These are phyloP conservation scores for Capronia coronata DNA, from an alignment of 2,329 filamentous ascomycete species.

Conservation along the genomic window DNA sequence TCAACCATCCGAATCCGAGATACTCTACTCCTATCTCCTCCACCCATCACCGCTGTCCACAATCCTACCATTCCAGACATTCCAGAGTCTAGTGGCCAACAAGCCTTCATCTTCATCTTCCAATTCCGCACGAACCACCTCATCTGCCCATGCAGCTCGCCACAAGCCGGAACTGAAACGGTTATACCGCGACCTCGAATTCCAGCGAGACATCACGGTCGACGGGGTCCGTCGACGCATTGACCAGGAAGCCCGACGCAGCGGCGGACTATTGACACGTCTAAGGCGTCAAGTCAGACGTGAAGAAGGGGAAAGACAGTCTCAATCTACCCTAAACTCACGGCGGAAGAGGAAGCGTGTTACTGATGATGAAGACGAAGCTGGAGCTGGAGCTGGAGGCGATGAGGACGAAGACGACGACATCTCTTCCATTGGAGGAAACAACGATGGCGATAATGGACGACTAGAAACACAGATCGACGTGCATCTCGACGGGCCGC, in stretches of 20 bases:
- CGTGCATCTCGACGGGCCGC: constrained; percentile 5
- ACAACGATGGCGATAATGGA: not conserved
- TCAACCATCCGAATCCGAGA: constrained; percentile 54
- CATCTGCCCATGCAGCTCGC: constrained; percentile 42
- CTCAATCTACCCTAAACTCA: not conserved
- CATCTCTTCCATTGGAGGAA: not conserved
- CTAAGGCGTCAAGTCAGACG: constrained; percentile 23
- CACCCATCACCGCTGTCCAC: constrained; percentile 67
- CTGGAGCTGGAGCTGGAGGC: too few relatives aligned
- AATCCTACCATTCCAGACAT: constrained; percentile 66
- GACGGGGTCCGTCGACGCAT: constrained; percentile 63
- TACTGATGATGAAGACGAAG: constrained; percentile 1
- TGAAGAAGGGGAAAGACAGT: constrained; percentile 39
- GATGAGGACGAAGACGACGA: constrained; percentile 11
- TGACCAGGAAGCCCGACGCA: constrained; percentile 51
- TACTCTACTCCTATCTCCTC: constrained; percentile 72
- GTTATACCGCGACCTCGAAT: constrained; percentile 73
- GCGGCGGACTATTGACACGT: constrained; percentile 11
- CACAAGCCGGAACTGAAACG: constrained; percentile 60
- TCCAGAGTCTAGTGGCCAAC: constrained; percentile 60
- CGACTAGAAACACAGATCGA: constrained; percentile 6
- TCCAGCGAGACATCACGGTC: constrained; percentile 62
- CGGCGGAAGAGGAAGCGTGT: constrained; percentile 20
- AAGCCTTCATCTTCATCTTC: constrained; percentile 31
- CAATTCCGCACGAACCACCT: too few relatives aligned